Conservation (phyloP, 2,329 filamentous ascomycete species). For the Thelonectria discophora region DNA sequence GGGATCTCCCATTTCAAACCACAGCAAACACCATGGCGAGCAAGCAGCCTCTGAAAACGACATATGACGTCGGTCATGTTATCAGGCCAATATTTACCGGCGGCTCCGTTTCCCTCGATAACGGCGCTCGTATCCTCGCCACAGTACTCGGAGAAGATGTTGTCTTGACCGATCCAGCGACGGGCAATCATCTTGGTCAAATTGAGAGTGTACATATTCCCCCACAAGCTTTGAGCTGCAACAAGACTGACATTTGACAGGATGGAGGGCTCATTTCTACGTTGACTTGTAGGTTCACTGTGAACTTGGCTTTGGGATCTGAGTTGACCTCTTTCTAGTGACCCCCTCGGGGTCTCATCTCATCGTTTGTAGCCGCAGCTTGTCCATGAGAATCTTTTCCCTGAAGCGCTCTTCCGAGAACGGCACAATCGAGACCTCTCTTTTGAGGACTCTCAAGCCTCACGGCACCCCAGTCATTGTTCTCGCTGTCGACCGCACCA, state of each 20-base stretch:
- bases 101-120: conserved; percentile 84
- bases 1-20: conserved; percentile 29
- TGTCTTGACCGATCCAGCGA: conserved; percentile 84
- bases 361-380: conserved; percentile 90
- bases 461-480: conserved; percentile 91
- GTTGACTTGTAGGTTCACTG: conserved; percentile 62
- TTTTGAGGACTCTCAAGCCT: conserved; percentile 85
- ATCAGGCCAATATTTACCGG: conserved; percentile 96
- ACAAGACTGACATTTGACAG: conserved; percentile 51
- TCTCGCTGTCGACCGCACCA: conserved; percentile 83
- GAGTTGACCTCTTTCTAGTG: conserved; percentile 59
- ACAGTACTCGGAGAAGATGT: conserved; percentile 93
- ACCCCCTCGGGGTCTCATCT: conserved; percentile 89
- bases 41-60: conserved; percentile 78
- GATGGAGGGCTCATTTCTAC: conserved; percentile 85
- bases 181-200: conserved; percentile 81
- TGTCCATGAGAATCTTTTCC: conserved; percentile 92
- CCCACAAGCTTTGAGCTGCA: not conserved
- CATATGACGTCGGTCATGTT: conserved; percentile 83
- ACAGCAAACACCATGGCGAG: conserved; percentile 58
- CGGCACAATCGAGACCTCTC: conserved; percentile 68
- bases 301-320: conserved; percentile 27
- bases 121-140: conserved; percentile 82
- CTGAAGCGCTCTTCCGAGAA: conserved; percentile 68
- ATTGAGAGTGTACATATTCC: conserved; percentile 78